A percentile compares a stretch with the other conserved stretches of the same genome.
Conservation (phyloP, 2,329 filamentous ascomycete genomes). For the Colletotrichum gloeosporioides region DNA sequence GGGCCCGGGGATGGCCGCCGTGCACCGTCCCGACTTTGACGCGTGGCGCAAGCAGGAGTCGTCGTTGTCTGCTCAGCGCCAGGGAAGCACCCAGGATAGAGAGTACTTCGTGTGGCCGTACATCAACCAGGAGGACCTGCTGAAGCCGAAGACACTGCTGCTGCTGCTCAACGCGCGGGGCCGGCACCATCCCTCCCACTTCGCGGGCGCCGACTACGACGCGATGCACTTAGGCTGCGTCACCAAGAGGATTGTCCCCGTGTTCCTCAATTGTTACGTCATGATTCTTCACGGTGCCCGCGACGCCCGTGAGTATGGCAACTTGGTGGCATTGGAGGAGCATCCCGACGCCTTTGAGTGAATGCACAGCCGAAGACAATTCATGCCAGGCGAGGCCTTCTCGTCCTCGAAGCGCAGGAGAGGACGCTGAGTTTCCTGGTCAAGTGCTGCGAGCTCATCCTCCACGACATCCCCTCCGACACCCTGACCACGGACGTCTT, state of each 20-base stretch:
- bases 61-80: neutral
- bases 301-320: constrained; percentile 24
- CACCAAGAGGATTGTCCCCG: constrained; percentile 25
- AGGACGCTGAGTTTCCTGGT: constrained; percentile 53
- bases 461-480: constrained; percentile 51
- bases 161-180: constrained; percentile 60
- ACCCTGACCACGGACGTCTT: constrained; percentile 31
- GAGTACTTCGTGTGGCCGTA: constrained; percentile 54
- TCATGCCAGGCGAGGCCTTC: constrained; percentile 47
- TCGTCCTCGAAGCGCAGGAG: constrained; percentile 57
- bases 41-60: neutral
- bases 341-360: constrained; percentile 29
- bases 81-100: neutral
- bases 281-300: neutral
- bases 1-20: neutral
- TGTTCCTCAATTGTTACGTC: constrained; percentile 26
- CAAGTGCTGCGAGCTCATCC: constrained; percentile 47
- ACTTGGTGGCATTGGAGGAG: constrained; percentile 36
- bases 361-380: constrained; percentile 34
- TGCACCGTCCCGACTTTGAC: neutral
- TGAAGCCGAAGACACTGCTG: constrained; percentile 43
- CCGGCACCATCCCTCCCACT: constrained; percentile 48
- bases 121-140: constrained; percentile 63
- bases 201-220: constrained; percentile 49
- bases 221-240: constrained; percentile 33